Evolutionary conservation across 192 early-diverging fungal species (phyloP).

Genomic region (Gryganskiella cystojenkinii): DNA sequence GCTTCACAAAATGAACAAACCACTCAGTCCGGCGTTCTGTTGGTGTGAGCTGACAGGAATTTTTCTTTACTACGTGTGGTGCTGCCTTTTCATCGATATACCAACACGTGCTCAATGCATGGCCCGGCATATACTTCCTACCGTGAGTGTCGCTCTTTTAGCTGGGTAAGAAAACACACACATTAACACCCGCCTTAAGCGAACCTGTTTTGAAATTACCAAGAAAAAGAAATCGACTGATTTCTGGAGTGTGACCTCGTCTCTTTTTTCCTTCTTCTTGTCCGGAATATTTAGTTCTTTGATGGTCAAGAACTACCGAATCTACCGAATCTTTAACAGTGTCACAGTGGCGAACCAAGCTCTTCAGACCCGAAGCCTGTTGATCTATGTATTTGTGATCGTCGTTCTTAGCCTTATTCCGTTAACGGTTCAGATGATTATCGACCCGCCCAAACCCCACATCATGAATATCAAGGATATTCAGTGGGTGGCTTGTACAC

Average conservation of each 20-base stretch:
- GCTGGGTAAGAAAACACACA: slow-evolving; percentile 25
- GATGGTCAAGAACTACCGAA: slow-evolving; percentile 60
- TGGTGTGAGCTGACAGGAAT: slow-evolving; percentile 58
- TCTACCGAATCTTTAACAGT: slow-evolving; percentile 63
- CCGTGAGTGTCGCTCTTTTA: slow-evolving; percentile 34
- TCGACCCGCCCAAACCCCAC: neutral
- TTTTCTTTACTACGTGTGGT: slow-evolving; percentile 44
- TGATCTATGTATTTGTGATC: neutral
- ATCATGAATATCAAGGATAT: neutral
- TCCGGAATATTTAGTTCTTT: slow-evolving; percentile 41
- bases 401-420: neutral
- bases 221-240: too few relatives aligned
- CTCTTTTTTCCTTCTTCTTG: neutral
- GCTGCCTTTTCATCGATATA: slow-evolving; percentile 39
- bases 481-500: slow-evolving; percentile 17
- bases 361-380: slow-evolving; percentile 6
- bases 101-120: slow-evolving; percentile 42
- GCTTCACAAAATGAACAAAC: neutral
- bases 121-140: slow-evolving; percentile 19
- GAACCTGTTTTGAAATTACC: too few relatives aligned
- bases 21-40: slow-evolving; percentile 55
- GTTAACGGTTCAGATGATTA: neutral
- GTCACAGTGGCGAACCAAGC: slow-evolving; percentile 28
- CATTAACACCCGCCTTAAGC: too few relatives aligned
- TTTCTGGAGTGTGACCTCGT: neutral